These are phyloP conservation scores for Hypoxylon crocopeplum DNA, from an alignment of 495 filamentous ascomycete genomes.

Conservation along the genomic window DNA sequence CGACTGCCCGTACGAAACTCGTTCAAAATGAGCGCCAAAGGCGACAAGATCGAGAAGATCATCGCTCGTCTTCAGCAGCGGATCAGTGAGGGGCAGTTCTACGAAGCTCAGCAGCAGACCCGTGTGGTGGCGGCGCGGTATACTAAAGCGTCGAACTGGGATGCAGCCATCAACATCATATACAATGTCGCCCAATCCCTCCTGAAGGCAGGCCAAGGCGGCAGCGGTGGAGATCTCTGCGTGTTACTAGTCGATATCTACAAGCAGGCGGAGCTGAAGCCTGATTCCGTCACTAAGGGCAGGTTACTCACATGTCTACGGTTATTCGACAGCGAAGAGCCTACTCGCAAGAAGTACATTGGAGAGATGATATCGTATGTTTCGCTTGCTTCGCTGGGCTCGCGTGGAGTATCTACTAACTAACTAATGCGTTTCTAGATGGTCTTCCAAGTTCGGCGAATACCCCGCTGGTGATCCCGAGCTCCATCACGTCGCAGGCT, in stretches of 20 bases:
- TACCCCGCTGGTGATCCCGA: constrained; percentile 94
- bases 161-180: constrained; percentile 84
- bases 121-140: constrained; percentile 93
- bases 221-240: constrained; percentile 89
- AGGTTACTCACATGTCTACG: constrained; percentile 68
- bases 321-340: constrained; percentile 82
- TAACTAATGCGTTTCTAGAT: constrained; percentile 55
- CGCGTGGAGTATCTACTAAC: constrained; percentile 19
- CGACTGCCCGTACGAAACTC: background rate
- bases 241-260: constrained; percentile 87
- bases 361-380: constrained; percentile 81
- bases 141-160: constrained; percentile 81
- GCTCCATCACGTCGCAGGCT: constrained; percentile 90
- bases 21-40: constrained; percentile 42
- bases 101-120: constrained; percentile 97
- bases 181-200: constrained; percentile 83
- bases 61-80: constrained; percentile 64
- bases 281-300: constrained; percentile 69
- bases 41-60: constrained; percentile 58
- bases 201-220: constrained; percentile 86
- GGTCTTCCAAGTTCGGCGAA: constrained; percentile 84
- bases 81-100: constrained; percentile 90
- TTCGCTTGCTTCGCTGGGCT: background rate
- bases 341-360: constrained; percentile 88
- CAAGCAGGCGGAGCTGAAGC: constrained; percentile 78